These are phyloP conservation scores for Pholiota microspora DNA, from an alignment of 768 basidiomycete species.

Conservation along the genomic window DNA sequence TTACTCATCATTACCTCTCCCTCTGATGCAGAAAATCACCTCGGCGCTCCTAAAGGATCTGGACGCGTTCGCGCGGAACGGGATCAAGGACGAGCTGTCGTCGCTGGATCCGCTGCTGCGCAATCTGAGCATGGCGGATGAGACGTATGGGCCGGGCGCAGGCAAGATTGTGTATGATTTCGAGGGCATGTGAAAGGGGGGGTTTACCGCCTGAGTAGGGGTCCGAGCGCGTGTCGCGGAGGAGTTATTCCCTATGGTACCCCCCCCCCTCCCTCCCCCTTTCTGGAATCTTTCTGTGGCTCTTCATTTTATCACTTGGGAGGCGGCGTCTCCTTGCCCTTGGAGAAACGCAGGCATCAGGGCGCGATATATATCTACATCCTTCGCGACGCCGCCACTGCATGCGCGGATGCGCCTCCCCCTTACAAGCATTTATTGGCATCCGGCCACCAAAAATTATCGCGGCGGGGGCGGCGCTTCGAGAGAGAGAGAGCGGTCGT, in stretches of 20 bases:
- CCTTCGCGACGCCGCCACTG: too few species aligned
- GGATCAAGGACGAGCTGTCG: conserved; percentile 80
- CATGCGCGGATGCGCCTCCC: too few species aligned
- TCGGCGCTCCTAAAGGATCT: conserved; percentile 77
- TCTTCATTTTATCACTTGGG: too few species aligned
- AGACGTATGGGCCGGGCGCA: conserved; percentile 20
- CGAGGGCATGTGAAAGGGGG: conserved; percentile 25
- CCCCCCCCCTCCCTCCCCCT: not conserved
- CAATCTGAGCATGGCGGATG: conserved; percentile 44
- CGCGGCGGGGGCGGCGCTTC: too few species aligned
- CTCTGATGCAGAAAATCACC: conserved; percentile 94
- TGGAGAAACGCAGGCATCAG: too few species aligned
- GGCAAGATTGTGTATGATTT: conserved; percentile 29
- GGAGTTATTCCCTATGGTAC: not conserved
- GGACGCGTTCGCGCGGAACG: conserved; percentile 75
- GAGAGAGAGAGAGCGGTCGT: too few species aligned
- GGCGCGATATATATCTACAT: too few species aligned
- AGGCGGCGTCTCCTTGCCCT: too few species aligned
- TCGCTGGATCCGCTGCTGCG: conserved; percentile 77
- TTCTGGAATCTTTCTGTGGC: too few species aligned
- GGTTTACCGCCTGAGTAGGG: not conserved
- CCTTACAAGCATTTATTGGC: too few species aligned
- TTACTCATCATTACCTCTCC: too few species aligned
- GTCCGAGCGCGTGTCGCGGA: conserved; percentile 6
- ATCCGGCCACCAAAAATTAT: too few species aligned